These are phyloP conservation scores for Parsonsia alboflavescens DNA, from an alignment of 257 asterid genomes.

Conservation along the genomic window DNA sequence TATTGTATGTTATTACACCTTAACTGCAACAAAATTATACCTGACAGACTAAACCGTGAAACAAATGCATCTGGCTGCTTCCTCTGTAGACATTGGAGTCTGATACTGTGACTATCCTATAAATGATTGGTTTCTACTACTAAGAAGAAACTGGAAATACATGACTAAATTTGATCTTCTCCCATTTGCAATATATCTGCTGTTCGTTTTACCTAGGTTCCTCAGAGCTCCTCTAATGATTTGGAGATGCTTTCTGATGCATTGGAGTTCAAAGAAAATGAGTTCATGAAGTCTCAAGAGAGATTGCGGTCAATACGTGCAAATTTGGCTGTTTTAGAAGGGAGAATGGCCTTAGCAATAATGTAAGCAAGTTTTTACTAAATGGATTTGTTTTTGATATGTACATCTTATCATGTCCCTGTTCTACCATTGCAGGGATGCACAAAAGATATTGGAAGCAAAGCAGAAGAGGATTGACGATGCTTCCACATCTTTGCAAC, in stretches of 20 bases:
- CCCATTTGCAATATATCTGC: background rate
- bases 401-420: background rate
- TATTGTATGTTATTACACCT: background rate
- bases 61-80: background rate
- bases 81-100: background rate
- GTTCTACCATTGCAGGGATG: constrained; percentile 46
- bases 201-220: constrained; percentile 36
- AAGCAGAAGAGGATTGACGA: constrained; percentile 55
- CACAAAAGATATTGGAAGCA: constrained; percentile 44
- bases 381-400: background rate
- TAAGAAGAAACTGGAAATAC: background rate
- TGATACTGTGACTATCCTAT: background rate
- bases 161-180: background rate
- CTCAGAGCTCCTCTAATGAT: constrained; percentile 33
- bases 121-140: background rate
- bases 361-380: constrained; percentile 35
- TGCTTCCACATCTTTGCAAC: constrained; percentile 55
- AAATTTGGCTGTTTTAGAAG: constrained; percentile 68
- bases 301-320: constrained; percentile 66
- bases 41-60: background rate
- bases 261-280: constrained; percentile 79
- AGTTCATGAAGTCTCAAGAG: constrained; percentile 56
- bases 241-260: constrained; percentile 63
- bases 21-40: background rate
- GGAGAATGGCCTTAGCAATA: constrained; percentile 67